Percentiles rank a stretch among this genome's conserved stretches.
These are phyloP conservation scores for Nectriaceae sp. DNA, from an alignment of 2,329 filamentous ascomycete species.

Conservation along the genomic window DNA sequence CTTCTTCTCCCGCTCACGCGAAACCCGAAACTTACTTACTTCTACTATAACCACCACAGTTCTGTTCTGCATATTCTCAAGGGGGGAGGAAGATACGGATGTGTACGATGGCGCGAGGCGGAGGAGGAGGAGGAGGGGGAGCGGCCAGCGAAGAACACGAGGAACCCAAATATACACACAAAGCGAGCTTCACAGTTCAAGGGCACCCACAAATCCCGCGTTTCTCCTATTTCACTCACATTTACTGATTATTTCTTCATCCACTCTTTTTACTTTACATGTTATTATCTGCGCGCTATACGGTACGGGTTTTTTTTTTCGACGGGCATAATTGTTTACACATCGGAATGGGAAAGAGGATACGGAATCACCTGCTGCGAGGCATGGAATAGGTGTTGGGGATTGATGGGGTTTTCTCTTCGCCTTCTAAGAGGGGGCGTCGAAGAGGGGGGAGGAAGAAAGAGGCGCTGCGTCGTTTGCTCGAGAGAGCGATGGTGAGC, in stretches of 20 bases:
- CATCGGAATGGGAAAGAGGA: not conserved
- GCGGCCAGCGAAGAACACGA: constrained; percentile 6
- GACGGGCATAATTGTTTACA: constrained; percentile 13
- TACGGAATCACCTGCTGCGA: constrained; percentile 22
- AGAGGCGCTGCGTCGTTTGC: not conserved
- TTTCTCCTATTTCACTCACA: constrained; percentile 1
- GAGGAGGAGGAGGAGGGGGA: too few species aligned
- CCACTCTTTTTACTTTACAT: constrained; percentile 5
- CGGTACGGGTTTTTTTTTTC: not conserved
- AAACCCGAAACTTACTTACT: constrained; percentile 17
- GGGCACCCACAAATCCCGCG: constrained; percentile 12
- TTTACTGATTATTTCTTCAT: not conserved
- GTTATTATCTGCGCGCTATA: constrained; percentile 1
- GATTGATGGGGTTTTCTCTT: not conserved
- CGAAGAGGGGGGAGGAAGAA: not conserved
- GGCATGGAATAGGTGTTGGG: constrained; percentile 18
- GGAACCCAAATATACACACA: not conserved
- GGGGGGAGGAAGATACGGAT: too few species aligned
- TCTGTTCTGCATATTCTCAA: constrained; percentile 12
- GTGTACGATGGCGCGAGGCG: too few species aligned
- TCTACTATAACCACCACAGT: not conserved
- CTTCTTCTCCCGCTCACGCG: constrained; percentile 38
- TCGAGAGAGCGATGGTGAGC: not conserved
- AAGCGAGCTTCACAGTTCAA: constrained; percentile 4
- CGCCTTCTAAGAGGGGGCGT: not conserved